Evolutionary conservation across 306 rosid species (phyloP), one percentile per base, ranked within the genome.

Genomic region (Cucurbita moschata): DNA sequence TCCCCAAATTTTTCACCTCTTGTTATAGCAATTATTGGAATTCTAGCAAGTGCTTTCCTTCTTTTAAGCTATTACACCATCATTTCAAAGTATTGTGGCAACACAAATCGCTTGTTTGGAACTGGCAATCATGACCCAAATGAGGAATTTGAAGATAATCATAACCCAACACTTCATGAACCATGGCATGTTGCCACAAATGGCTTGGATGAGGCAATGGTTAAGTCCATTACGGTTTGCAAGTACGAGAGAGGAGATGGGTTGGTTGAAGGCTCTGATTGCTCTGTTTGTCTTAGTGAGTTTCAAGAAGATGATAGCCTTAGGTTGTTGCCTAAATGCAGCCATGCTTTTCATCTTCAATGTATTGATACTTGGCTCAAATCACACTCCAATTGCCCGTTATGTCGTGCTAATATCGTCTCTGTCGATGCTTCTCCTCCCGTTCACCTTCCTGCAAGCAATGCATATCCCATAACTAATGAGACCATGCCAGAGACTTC

Each of bases 351-450:
- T 76, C 99, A 94, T 77, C 78, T 94, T 4, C 86, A 85, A 1
- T 94, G 99, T 78, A 91, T 94, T 51, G 99, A 91, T 65, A 86
- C 85, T n/a, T 94, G 99, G 99, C 91, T 94, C 68, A 85, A 86
- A 73, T 91, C 91, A 75, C 99, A 94, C 79, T 86, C 96, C 10
- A 91, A 75, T 74, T 94, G 99, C 82, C 99, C 99, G 15, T 81
- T 94, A 4, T 94, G 99, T 68, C 97, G 97, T 11, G 90, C 99
- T 1, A 79, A 72, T 43, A 76, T 90, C 6, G 80, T 87, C 53
- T 79, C 86, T 59, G 75, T 80, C 72, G 75, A 65, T 23, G 75
- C 86, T 39, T 69, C 86, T 43, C 71, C 80, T 3, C n/a, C 85
- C 11, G 46, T 71, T 83, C 77, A 79, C 52, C 23, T 75, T 52